A percentile compares a stretch with the other conserved stretches of the same genome.
Evolutionary conservation across 2,329 filamentous ascomycete genomes (phyloP).

Genomic region (Beauveria brongniartii): DNA sequence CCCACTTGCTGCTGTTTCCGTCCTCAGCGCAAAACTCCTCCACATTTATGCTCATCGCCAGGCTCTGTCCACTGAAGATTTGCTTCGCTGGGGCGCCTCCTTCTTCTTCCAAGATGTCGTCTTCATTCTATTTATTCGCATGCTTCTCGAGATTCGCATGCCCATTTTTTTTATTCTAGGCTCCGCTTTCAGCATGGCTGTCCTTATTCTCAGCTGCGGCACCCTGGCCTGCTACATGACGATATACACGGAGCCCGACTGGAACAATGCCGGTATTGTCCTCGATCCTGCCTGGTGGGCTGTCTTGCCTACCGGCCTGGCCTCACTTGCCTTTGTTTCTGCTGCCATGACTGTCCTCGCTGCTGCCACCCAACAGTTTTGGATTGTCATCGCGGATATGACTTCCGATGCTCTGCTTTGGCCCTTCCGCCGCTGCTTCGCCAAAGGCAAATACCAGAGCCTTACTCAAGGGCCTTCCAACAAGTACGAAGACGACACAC

Average conservation of each 20-base stretch:
- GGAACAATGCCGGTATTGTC: conserved; percentile 10
- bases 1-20: conserved; percentile 8
- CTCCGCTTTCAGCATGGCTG: conserved; percentile 9
- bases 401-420: conserved; percentile 3
- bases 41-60: conserved; percentile 11
- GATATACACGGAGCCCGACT: conserved; percentile 10
- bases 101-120: conserved; percentile 11
- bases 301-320: conserved; percentile 8
- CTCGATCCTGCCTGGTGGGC: conserved; percentile 12
- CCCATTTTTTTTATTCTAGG: neutral
- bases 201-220: conserved; percentile 37
- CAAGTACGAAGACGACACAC: conserved; percentile 8
- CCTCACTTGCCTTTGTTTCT: conserved; percentile 7
- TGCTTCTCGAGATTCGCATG: conserved; percentile 7
- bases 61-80: neutral
- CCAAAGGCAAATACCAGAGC: neutral
- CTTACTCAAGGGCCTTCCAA: neutral
- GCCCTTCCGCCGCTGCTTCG: conserved; percentile 4
- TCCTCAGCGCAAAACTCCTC: conserved; percentile 8
- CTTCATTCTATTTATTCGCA: conserved; percentile 7
- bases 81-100: conserved; percentile 5
- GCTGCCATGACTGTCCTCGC: conserved; percentile 3
- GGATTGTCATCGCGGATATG: conserved; percentile 7
- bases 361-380: conserved; percentile 9
- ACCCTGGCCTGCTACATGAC: conserved; percentile 11